Base-by-base conservation (phyloP, 2,329 filamentous ascomycete species). In the Rosellinia necatrix region DNA sequence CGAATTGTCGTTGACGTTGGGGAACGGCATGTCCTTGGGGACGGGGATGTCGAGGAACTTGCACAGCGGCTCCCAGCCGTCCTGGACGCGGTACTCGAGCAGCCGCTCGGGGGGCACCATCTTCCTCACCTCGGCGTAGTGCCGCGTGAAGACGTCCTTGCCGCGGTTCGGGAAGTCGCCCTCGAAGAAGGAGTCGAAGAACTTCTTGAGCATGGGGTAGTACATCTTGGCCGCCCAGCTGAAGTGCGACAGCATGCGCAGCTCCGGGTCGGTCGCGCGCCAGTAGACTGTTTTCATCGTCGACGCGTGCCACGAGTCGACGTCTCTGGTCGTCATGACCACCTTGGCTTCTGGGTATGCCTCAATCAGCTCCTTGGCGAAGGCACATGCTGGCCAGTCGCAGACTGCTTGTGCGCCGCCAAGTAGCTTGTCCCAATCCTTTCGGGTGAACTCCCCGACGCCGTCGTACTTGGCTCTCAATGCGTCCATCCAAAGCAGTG, bases 321-420 rank as follows among this genome's bases (percentile, higher is more conserved):
- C 82, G 54, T 88, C 84, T 41, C 86, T 81, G 54, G 81, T 86
- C 12, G 85, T 87, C 60, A 90, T 75, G 44, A 91, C 80, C 50
- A 90, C 82, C 72, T 90, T 90, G 55, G 87, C 87, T 52, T 89
- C 84, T 1, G 87, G 87, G 68, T 90, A 90, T 13, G 85, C 84
- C 66, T 86, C 82, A 60, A 89, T 86, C 58, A 90, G 77, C 70
- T 90, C 87, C 70, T 85, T 81, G 49, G 84, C 83, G 66, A 90
- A 90, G 38, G 83, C 82, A 40, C 85, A 82, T 21, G 84, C 82
- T 7, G 86, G 86, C 82, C 82, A 87, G 76, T 89, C 87, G 71
- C 84, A 87, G 15, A 89, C 84, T 38, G 85, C 85, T 73, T 83
- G 83, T 68, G 83, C 84, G 70, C 86, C 80, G 47, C 85, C 84